Evolutionary conservation across 2,329 filamentous ascomycete genomes (phyloP), one percentile per base, ranked within the genome.

Genomic region (Karstenula rhodostoma): DNA sequence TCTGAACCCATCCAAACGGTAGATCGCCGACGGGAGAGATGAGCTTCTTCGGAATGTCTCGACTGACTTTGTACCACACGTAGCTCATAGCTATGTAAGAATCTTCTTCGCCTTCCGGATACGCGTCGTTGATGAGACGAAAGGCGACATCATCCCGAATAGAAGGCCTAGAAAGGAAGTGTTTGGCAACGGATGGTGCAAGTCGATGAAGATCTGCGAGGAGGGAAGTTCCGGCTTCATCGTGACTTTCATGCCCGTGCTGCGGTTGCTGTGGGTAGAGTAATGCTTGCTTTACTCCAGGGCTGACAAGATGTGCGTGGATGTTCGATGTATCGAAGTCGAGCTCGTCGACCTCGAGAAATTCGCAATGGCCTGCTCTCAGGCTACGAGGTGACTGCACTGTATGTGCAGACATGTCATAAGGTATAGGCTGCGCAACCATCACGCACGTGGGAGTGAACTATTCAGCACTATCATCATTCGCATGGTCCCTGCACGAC

Each of bases 71-170:
- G 56, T 77, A 78, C 60, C 79, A 77, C 58, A 79, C 77, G 62
- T 82, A 82, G 67, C 79, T 81, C 50, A 82, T 62, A 3, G 80
- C 79, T 42, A 81, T 78, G 61, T 78, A 81, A 5, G 77, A 74
- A n/a, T 63, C 49, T 49, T 77, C 76, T 35, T 78, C 74, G 43
- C 68, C 71, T 6, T 62, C 65, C 12, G 66, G 69, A 7, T 72
- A 65, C 32, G 75, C 59, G 27, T 78, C 74, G 53, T 73, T 73
- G 60, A 82, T 77, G 23, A 82, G 69, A 40, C 78, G 70, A 61
- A 82, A 79, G 13, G 61, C 47, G n/a, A 73, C 66, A n/a, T 60
- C 62, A n/a, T 61, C 61, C 25, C 64, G 55, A 8, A 60, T 60
- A 35, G 65, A 55, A 37, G 59, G 40, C 50, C 73, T 77, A 23